Percentiles rank a stretch among this genome's conserved stretches.
Evolutionary conservation across 2,329 filamentous ascomycete species (phyloP).

Genomic region (Apiospora phragmitis): DNA sequence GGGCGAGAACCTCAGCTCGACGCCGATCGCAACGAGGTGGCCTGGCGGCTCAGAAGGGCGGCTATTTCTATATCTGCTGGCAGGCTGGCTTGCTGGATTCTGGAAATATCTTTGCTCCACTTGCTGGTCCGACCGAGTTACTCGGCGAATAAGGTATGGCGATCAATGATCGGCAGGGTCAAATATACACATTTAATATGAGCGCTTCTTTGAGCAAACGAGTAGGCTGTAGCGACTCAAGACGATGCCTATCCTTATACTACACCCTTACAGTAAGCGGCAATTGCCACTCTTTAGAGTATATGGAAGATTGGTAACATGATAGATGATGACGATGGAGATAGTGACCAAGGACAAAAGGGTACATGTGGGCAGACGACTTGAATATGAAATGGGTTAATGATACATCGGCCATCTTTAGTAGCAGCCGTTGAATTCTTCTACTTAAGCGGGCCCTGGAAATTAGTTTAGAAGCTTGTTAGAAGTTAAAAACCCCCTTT

Average conservation of each 20-base stretch:
- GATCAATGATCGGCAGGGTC: background rate
- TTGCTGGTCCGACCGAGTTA: background rate
- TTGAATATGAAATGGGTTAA: no score
- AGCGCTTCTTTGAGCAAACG: background rate
- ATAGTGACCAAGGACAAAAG: background rate
- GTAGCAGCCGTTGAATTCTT: background rate
- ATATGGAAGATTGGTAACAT: background rate
- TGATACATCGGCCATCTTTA: background rate
- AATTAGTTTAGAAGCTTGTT: background rate
- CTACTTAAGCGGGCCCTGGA: background rate
- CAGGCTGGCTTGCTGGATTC: background rate
- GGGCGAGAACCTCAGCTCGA: background rate
- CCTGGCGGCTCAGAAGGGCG: background rate
- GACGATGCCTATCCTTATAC: background rate
- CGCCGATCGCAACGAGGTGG: background rate
- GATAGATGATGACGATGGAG: background rate
- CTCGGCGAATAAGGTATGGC: background rate
- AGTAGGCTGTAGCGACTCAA: background rate
- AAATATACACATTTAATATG: background rate
- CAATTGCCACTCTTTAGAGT: background rate
- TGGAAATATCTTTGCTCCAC: background rate
- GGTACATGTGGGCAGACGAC: background rate
- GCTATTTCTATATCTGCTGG: background rate
- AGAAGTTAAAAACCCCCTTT: background rate
- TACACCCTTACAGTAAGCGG: background rate